Evolutionary conservation across 169 alveolate species (phyloP).

Genomic region (Plasmodium adleri): DNA sequence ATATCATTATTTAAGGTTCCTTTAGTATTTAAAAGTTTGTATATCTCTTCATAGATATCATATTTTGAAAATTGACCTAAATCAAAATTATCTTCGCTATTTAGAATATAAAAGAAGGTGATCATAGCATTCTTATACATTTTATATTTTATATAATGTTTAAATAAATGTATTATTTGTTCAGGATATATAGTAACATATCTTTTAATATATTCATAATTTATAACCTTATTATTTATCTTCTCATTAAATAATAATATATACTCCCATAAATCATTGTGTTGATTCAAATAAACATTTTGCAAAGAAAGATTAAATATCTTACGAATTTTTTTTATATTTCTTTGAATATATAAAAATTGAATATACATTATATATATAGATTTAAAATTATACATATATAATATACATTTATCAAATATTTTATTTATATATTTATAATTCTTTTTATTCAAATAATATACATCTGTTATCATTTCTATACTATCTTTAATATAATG

Average conservation of each 20-base stretch:
- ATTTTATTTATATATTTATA: slow-evolving; percentile 27
- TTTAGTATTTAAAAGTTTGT: slow-evolving; percentile 19
- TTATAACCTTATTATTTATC: slow-evolving; percentile 30
- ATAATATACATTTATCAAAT: slow-evolving; percentile 45
- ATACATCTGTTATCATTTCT: slow-evolving; percentile 37
- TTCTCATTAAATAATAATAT: slow-evolving; percentile 18
- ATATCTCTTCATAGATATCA: slow-evolving; percentile 39
- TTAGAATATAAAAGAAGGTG: slow-evolving; percentile 54
- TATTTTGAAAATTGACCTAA: slow-evolving; percentile 37
- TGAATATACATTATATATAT: slow-evolving; percentile 62
- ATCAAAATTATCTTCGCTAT: slow-evolving; percentile 35
- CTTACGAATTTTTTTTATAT: slow-evolving; percentile 42
- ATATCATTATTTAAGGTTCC: slow-evolving; percentile 46
- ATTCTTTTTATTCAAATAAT: slow-evolving; percentile 39
- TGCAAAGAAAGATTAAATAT: slow-evolving; percentile 38
- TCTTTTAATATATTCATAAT: slow-evolving; percentile 62
- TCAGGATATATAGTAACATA: slow-evolving; percentile 71
- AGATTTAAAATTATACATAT: slow-evolving; percentile 54
- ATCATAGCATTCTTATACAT: slow-evolving; percentile 60
- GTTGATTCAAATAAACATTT: slow-evolving; percentile 52
- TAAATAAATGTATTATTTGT: slow-evolving; percentile 33
- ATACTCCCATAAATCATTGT: slow-evolving; percentile 63
- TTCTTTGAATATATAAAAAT: slow-evolving; percentile 61
- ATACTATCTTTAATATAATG: slow-evolving; percentile 54
- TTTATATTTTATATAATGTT: slow-evolving; percentile 64